Base-by-base conservation (phyloP, 1,284 basidiomycete genomes). In the Sanghuangporus baumii region DNA sequence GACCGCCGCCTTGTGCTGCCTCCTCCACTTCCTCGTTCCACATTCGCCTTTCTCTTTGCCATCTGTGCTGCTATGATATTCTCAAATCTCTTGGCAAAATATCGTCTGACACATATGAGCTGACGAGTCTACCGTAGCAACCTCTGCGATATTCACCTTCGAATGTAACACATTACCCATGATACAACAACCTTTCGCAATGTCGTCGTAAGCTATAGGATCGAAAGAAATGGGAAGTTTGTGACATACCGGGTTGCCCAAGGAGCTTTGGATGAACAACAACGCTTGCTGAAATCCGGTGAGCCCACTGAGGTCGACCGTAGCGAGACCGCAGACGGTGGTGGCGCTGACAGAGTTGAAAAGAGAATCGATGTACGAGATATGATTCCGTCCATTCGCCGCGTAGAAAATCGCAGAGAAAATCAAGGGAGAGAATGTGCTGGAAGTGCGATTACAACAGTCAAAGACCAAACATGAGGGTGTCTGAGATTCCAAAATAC, bases 221-320 rank as follows among this genome's bases (percentile, higher is more conserved):
- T 2, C 16, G 14, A 6, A 20, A 62, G 50, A 57, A 59, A 56
- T 18, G 14, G 18, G 6, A 51, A 4, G 4, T 23, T 11, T 46
- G 16, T 47, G 20, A 79, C 87, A 69, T 67, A 91, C 88, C 40
- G 87, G 87, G 66, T 79, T 88, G 5, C 89, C 89, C 26, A 88
- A 67, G 67, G 81, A 85, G 87, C 90, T 89, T 70, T 85, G 84
- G 18, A 89, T 70, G 71, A 89, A 88, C 57, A 94, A 70, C 31
- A 94, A 78, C 14, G 76, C 77, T 76, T 94, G 93, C 71, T 94
- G 91, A 77, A 86, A 91, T 55, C 76, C 74, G 1, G 91, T 94
- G 69, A 91, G 74, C 52, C 78, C 76, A 70, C 88, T 91, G 68
- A 94, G 73, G 72, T 94, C 85, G 67, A 92, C 77, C 6, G 90